Evolutionary conservation across 2,329 filamentous ascomycete genomes (phyloP).

Genomic region (Paracorniculantispora psalliotae): DNA sequence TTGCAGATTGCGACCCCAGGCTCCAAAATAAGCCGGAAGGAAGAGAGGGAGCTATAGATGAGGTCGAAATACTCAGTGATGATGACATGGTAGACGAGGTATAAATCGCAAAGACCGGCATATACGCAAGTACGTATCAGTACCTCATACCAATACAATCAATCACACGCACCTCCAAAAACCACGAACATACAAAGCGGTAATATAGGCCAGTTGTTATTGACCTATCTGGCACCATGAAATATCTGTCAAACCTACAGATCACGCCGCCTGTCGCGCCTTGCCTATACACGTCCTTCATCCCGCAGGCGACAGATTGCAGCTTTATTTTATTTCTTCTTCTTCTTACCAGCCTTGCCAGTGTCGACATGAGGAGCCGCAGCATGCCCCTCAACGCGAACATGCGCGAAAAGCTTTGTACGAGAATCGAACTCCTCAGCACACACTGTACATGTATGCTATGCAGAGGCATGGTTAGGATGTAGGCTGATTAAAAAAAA

Average conservation of each 20-base stretch:
- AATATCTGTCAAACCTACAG: no score
- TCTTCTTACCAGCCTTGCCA: not conserved
- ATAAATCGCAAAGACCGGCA: not conserved
- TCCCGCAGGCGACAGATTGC: no score
- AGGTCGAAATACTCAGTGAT: slow-evolving; percentile 85
- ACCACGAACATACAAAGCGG: no score
- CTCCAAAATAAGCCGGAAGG: slow-evolving; percentile 49
- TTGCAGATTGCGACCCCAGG: slow-evolving; percentile 66
- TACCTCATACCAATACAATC: no score
- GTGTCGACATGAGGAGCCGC: slow-evolving; percentile 26
- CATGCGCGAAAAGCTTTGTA: slow-evolving; percentile 68
- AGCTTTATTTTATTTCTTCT: slow-evolving; percentile 4
- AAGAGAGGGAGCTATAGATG: slow-evolving; percentile 72
- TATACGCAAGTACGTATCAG: not conserved
- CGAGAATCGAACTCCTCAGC: slow-evolving; percentile 51
- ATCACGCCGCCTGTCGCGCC: no score
- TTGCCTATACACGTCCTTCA: no score
- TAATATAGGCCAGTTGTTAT: no score
- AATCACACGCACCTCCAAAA: no score
- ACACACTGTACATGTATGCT: slow-evolving; percentile 44
- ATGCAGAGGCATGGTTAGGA: no score
- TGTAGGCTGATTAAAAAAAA: not conserved
- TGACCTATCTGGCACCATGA: no score
- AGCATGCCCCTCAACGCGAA: slow-evolving; percentile 62
- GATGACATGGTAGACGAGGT: slow-evolving; percentile 34